A percentile compares a stretch with the other conserved stretches of the same genome.
Evolutionary conservation across 192 early-diverging fungal genomes (phyloP).

Genomic region (Backusella luteola): DNA sequence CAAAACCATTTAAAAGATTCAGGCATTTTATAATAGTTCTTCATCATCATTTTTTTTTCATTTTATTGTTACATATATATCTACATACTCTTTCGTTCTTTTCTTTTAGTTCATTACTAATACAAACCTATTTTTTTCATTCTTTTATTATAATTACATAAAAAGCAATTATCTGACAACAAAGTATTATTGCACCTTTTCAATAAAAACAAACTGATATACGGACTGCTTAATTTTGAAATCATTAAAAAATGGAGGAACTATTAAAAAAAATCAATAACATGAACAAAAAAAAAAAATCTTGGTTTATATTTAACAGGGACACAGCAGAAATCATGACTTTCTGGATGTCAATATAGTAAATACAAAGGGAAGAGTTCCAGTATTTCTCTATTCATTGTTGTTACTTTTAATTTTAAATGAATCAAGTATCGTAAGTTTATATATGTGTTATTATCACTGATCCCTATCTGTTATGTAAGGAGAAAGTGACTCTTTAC

Average conservation of each 20-base stretch:
- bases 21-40: constrained; percentile 51
- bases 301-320: too few relatives aligned
- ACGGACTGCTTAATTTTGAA: neutral
- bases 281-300: neutral
- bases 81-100: neutral
- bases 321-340: neutral
- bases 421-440: neutral
- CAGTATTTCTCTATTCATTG: too few relatives aligned
- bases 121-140: neutral
- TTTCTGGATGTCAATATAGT: neutral
- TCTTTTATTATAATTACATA: neutral
- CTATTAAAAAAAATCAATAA: neutral
- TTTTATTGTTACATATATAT: neutral
- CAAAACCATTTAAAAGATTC: constrained; percentile 80
- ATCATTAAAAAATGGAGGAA: neutral
- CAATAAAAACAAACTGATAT: neutral
- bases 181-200: neutral
- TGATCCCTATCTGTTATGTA: too few relatives aligned
- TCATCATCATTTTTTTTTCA: neutral
- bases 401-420: neutral
- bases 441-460: too few relatives aligned
- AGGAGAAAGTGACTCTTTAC: neutral
- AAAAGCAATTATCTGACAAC: too few relatives aligned
- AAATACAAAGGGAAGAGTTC: neutral
- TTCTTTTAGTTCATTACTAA: neutral